A percentile compares a stretch with the other conserved stretches of the same genome.
These are phyloP conservation scores for Kitagawia praeruptora DNA, from an alignment of 129 eudicot species.

Conservation along the genomic window DNA sequence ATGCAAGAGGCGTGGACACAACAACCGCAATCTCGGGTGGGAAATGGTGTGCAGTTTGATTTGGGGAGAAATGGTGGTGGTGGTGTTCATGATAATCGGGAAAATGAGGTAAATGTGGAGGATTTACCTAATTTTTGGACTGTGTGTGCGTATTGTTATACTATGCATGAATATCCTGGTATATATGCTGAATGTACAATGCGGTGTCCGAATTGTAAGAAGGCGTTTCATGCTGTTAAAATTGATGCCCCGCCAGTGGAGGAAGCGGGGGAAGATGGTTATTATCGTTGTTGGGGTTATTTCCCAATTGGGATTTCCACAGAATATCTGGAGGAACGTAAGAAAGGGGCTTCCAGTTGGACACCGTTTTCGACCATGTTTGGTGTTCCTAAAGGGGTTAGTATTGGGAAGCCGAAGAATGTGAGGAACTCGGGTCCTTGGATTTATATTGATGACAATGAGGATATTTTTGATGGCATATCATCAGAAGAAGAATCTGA, in stretches of 20 bases:
- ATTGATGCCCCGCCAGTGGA: constrained; percentile 53
- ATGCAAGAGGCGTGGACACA: not conserved
- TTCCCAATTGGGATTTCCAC: constrained; percentile 71
- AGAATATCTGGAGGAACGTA: constrained; percentile 37
- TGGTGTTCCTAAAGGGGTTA: constrained; percentile 26
- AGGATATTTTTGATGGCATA: constrained; percentile 33
- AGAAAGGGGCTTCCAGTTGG: constrained; percentile 41
- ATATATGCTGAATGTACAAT: constrained; percentile 55
- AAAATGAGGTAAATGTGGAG: constrained; percentile 17
- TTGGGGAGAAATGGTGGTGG: constrained; percentile 12
- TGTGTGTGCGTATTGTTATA: constrained; percentile 74
- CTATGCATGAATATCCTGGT: constrained; percentile 61
- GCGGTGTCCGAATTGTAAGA: constrained; percentile 66
- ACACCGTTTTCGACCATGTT: constrained; percentile 67
- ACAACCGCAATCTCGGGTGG: constrained; percentile 3
- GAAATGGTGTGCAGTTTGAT: not conserved
- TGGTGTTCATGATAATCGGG: constrained; percentile 8
- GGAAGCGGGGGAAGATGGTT: constrained; percentile 45
- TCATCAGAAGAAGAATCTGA: constrained; percentile 64
- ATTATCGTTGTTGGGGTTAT: constrained; percentile 76
- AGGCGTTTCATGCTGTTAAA: constrained; percentile 78
- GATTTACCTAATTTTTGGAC: constrained; percentile 62
- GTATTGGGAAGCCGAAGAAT: constrained; percentile 19
- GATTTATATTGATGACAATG: constrained; percentile 62
- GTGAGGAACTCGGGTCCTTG: constrained; percentile 36